Conservation (phyloP, 2,329 filamentous ascomycete species). For the Thelonectria olida region DNA sequence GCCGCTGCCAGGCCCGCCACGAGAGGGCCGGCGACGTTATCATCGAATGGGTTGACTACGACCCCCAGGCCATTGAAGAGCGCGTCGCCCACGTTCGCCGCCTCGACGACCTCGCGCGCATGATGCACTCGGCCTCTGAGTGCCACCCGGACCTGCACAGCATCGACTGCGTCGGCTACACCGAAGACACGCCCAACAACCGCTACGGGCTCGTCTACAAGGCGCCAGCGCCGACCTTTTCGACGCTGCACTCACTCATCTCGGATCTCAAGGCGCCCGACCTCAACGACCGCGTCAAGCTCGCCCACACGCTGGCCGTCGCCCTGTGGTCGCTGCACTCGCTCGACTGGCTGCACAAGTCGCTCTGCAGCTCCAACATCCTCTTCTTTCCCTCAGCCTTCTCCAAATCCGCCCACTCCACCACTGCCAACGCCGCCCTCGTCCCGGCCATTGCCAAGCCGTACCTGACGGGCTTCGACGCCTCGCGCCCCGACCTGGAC, state of each 20-base stretch:
- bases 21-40: constrained; percentile 48
- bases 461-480: constrained; percentile 64
- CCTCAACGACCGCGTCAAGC: constrained; percentile 52
- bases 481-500: constrained; percentile 60
- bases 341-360: constrained; percentile 66
- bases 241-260: constrained; percentile 52
- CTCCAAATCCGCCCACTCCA: constrained; percentile 44
- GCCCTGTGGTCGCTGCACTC: constrained; percentile 61
- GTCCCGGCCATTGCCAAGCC: constrained; percentile 53
- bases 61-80: constrained; percentile 52
- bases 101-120: constrained; percentile 56
- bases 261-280: constrained; percentile 54
- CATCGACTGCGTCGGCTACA: constrained; percentile 58
- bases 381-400: constrained; percentile 60
- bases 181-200: constrained; percentile 48
- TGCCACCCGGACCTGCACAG: constrained; percentile 57
- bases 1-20: constrained; percentile 46
- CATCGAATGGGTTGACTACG: constrained; percentile 58
- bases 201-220: constrained; percentile 57
- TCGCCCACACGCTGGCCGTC: constrained; percentile 54
- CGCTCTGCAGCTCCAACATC: constrained; percentile 61
- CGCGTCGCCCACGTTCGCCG: constrained; percentile 54
- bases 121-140: constrained; percentile 56
- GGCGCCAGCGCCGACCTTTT: constrained; percentile 47
- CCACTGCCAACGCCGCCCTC: constrained; percentile 46